Conservation (phyloP, 78 protist genomes). For the Dictyostelium brefeldianum region DNA sequence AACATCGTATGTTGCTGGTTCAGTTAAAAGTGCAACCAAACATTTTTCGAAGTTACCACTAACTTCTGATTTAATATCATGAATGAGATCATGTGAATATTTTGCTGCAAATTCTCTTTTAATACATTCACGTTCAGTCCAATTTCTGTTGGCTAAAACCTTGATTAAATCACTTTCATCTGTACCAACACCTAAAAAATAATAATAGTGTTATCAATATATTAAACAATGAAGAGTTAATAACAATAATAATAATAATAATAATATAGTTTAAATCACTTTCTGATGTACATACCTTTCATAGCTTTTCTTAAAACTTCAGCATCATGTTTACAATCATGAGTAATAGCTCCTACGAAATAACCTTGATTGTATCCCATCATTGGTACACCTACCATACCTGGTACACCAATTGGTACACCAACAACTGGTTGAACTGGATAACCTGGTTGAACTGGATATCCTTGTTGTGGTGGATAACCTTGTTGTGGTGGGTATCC, state of each 20-base stretch:
- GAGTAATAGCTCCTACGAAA: slow-evolving; percentile 20
- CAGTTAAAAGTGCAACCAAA: slow-evolving; percentile 72
- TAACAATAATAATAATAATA: no score
- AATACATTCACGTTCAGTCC: slow-evolving; percentile 46
- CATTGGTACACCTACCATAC: slow-evolving; percentile 9
- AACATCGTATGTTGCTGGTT: slow-evolving; percentile 54
- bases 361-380: slow-evolving; percentile 15
- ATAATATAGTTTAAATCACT: no score
- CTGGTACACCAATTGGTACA: slow-evolving; percentile 37
- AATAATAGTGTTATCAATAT: no score
- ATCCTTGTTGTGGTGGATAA: slow-evolving; percentile 54
- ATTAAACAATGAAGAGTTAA: no score
- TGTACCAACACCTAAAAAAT: slow-evolving; percentile 38
- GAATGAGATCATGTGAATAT: slow-evolving; percentile 29
- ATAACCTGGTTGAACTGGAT: slow-evolving; percentile 64
- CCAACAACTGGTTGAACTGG: slow-evolving; percentile 29
- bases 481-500: slow-evolving; percentile 68
- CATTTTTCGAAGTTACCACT: slow-evolving; percentile 49
- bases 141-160: slow-evolving; percentile 48
- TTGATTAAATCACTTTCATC: slow-evolving; percentile 53
- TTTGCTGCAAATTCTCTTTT: not conserved
- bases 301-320: slow-evolving; percentile 56
- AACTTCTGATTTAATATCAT: slow-evolving; percentile 66
- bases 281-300: slow-evolving; percentile 58
- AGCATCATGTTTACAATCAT: slow-evolving; percentile 55